A percentile compares a stretch with the other conserved stretches of the same genome.
phyloP scores from a whole-genome alignment of 257 asterid species.

The Cinchona pubescens region DNA sequence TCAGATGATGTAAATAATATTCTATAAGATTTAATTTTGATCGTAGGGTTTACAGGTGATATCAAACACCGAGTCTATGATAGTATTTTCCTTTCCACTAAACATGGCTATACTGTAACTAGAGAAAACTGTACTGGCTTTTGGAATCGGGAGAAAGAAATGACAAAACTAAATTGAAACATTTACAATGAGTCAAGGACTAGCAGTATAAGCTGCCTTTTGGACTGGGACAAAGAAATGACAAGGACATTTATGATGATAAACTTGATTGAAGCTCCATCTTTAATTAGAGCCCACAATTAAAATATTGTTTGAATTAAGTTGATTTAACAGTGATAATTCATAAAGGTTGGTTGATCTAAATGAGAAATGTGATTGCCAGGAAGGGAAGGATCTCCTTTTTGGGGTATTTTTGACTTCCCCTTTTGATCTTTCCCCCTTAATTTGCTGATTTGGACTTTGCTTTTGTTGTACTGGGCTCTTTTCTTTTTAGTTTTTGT shows the following conservation, averaged over 20 bases:
- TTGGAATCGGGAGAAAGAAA: too few species aligned
- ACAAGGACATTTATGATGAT: neutral
- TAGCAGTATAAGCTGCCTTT: neutral
- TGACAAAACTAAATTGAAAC: too few species aligned
- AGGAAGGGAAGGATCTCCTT: neutral
- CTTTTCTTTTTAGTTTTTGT: neutral
- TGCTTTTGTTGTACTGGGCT: neutral
- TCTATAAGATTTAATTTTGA: too few species aligned
- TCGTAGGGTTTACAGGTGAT: too few species aligned
- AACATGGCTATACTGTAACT: too few species aligned
- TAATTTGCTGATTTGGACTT: neutral
- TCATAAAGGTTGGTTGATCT: slow-evolving; percentile 3
- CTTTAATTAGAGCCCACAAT: neutral
- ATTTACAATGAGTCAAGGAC: neutral
- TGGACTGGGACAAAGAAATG: neutral
- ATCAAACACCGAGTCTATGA: too few species aligned
- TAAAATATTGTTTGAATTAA: neutral
- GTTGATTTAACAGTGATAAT: neutral
- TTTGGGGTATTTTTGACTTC: neutral
- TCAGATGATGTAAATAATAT: too few species aligned
- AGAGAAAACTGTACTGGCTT: too few species aligned
- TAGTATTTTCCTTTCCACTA: too few species aligned
- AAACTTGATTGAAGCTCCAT: slow-evolving; percentile 5
- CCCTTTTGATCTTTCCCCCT: slow-evolving; percentile 1
- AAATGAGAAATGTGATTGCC: neutral